Evolutionary conservation across 2,329 filamentous ascomycete genomes (phyloP), one percentile per base, ranked within the genome.

Genomic region (Sarocladiaceae sp.): DNA sequence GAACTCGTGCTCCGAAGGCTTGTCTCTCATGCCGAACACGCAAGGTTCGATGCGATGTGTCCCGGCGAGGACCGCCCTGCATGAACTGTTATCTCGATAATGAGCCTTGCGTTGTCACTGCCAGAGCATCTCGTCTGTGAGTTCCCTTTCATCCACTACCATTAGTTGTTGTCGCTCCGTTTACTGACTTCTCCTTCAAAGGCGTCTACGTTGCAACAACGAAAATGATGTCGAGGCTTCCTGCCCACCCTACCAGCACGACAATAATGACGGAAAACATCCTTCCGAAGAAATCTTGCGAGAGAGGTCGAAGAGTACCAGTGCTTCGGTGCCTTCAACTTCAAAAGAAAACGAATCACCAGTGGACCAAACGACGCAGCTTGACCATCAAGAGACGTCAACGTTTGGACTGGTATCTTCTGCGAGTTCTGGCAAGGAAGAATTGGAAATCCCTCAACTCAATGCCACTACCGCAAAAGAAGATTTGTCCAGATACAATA

Each of bases 51-150:
- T 73, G 70, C 45, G 69, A 72, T 50, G 69, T 73, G 20, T 69
- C 64, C 31, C 68, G 68, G 45, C 60, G 65, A 45, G 70, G 69
- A 3, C 60, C 61, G 32, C 71, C 70, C 6, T 75, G 67, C 55
- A 73, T 71, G 58, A 73, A 73, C 44, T 74, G 69, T 51, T 67
- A 68, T 34, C 64, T 72, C 33, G 70, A 74, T 49, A 66, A 63
- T 47, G 68, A 72, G 49, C 60, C 58, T 0, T 65, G 65, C 47
- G 51, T 69, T 41, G 58, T 66, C 45, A 64, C 59, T 11, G 59
- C 57, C 31, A 57, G 63, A 47, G 64, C 62, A 21, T 65, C 63
- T 4, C 61, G 60, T 45, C 62, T 61, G 64, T 66, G 50, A 57
- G 63, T 56, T 7, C 13, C 18, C 31, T 15, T 15, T 13, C 26